Percentiles rank a stretch among this genome's conserved stretches.
Conservation (phyloP, 192 early-diverging fungal genomes). For the Entomortierella beljakovae region DNA sequence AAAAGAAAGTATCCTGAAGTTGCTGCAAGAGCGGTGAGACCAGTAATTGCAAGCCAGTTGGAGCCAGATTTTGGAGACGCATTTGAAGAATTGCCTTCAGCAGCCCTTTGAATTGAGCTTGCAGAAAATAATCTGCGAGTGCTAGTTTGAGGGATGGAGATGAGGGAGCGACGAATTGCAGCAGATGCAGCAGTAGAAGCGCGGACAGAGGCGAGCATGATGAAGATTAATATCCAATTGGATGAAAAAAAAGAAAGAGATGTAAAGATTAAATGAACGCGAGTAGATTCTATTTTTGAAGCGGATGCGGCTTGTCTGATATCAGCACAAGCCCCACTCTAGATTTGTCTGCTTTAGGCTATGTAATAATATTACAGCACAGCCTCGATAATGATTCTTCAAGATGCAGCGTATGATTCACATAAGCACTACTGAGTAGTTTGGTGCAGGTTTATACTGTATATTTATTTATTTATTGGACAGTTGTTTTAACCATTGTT, state of each 20-base stretch:
- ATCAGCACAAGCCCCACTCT: too few relatives aligned
- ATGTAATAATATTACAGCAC: too few relatives aligned
- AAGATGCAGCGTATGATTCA: too few relatives aligned
- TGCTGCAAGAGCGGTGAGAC: conserved; percentile 39
- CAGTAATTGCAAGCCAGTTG: conserved; percentile 46
- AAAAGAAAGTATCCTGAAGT: conserved; percentile 53
- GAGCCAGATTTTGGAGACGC: conserved; percentile 10
- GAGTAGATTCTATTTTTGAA: background rate
- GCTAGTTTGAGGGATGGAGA: background rate
- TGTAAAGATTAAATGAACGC: background rate
- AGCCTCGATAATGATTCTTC: too few relatives aligned
- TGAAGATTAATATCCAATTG: too few relatives aligned
- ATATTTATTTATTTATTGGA: too few relatives aligned
- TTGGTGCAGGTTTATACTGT: too few relatives aligned
- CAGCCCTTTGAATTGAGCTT: conserved; percentile 28
- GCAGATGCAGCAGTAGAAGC: conserved; percentile 9
- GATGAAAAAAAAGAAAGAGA: conserved; percentile 4
- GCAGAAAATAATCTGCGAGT: conserved; percentile 34
- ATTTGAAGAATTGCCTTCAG: background rate
- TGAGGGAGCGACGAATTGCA: conserved; percentile 23
- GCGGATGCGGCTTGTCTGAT: too few relatives aligned
- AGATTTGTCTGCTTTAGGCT: too few relatives aligned
- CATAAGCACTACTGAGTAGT: too few relatives aligned
- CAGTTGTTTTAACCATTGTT: too few relatives aligned
- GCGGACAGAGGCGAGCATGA: conserved; percentile 34